Evolutionary conservation across 306 rosid species (phyloP).

Genomic region (Casuarina cunninghamiana): DNA sequence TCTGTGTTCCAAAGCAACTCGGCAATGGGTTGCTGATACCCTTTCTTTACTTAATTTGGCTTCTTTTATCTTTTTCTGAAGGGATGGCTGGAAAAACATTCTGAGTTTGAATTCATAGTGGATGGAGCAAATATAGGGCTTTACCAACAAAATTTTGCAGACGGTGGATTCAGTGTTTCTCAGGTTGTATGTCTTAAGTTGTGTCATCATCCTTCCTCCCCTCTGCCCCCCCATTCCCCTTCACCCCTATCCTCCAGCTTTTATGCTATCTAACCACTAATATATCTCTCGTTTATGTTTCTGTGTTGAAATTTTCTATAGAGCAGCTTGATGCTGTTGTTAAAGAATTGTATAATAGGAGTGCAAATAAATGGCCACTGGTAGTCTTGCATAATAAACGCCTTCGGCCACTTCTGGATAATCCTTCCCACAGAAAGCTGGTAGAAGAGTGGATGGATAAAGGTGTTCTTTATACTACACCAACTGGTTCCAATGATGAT

Average conservation of each 20-base stretch:
- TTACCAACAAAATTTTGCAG: constrained; percentile 92
- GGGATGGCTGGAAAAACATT: constrained; percentile 73
- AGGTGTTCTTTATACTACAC: constrained; percentile 77
- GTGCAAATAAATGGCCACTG: constrained; percentile 75
- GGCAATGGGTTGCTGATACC: constrained; percentile 4
- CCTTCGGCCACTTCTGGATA: constrained; percentile 57
- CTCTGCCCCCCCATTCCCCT: neutral
- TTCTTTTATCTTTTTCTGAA: constrained; percentile 23
- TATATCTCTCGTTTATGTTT: constrained; percentile 31
- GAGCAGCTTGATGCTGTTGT: constrained; percentile 82
- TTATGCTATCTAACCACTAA: neutral
- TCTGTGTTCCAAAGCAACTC: neutral
- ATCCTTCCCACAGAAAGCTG: constrained; percentile 56
- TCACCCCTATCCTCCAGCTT: too few relatives aligned
- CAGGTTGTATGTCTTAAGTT: constrained; percentile 60
- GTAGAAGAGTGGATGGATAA: constrained; percentile 75
- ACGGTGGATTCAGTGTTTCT: constrained; percentile 76
- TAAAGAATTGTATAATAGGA: constrained; percentile 57
- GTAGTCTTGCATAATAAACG: constrained; percentile 83
- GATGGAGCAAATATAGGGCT: constrained; percentile 95
- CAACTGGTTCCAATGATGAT: constrained; percentile 90
- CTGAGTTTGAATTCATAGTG: constrained; percentile 62
- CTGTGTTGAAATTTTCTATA: constrained; percentile 33
- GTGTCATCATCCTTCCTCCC: neutral
- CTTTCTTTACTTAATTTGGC: neutral